These are phyloP conservation scores for Saururus chinensis DNA, from an alignment of 164 flowering plant genomes.

Conservation along the genomic window DNA sequence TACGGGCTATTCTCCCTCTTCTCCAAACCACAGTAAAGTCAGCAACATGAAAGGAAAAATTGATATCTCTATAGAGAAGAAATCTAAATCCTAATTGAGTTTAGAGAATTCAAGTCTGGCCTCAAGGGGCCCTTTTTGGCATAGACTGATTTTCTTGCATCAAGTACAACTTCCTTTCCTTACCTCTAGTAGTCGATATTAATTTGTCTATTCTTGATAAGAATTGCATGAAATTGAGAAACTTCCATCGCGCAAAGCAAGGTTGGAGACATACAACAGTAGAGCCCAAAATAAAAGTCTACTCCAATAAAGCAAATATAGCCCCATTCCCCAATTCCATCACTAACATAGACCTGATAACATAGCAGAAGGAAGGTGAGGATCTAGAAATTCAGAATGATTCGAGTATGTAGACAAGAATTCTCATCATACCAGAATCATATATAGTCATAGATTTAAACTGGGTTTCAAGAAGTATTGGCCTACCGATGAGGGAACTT, in stretches of 20 bases:
- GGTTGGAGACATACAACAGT: no score
- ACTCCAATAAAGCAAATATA: slow-evolving; percentile 18
- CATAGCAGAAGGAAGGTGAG: no score
- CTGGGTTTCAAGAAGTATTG: slow-evolving; percentile 27
- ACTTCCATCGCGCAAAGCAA: no score
- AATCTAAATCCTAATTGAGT: slow-evolving; percentile 21
- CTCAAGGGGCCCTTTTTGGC: slow-evolving; percentile 27
- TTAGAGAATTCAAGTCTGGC: slow-evolving; percentile 69
- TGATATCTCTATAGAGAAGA: not conserved
- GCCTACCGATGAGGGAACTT: no score
- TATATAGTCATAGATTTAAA: slow-evolving; percentile 24
- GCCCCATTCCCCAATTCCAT: no score
- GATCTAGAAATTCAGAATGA: no score
- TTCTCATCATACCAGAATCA: slow-evolving; percentile 27
- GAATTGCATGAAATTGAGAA: no score
- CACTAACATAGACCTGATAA: slow-evolving; percentile 5
- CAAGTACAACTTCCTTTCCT: slow-evolving; percentile 21
- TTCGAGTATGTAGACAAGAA: slow-evolving; percentile 19
- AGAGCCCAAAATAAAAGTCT: slow-evolving; percentile 26
- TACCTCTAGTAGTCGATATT: no score
- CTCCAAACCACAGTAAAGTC: not conserved
- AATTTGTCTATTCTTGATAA: no score
- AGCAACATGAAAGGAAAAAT: not conserved
- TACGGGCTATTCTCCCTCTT: no score
- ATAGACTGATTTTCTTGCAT: slow-evolving; percentile 18